These are phyloP conservation scores for Xylaria sp. DNA, from an alignment of 2,329 filamentous ascomycete species.

Conservation along the genomic window DNA sequence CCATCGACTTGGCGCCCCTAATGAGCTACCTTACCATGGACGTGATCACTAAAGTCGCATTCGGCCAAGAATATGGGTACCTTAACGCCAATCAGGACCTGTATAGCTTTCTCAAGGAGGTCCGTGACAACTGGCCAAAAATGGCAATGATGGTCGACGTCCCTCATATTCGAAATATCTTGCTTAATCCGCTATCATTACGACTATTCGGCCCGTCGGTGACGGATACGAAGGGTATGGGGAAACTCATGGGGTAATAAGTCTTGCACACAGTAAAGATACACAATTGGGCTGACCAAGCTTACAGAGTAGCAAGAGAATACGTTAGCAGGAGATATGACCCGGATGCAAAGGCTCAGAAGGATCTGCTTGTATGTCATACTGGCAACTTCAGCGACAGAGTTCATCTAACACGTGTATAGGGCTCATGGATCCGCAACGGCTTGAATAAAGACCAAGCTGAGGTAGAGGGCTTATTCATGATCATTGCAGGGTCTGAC, in stretches of 20 bases:
- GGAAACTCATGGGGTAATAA: conserved; percentile 40
- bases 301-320: conserved; percentile 7
- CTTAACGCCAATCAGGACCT: conserved; percentile 50
- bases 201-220: conserved; percentile 46
- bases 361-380: conserved; percentile 11
- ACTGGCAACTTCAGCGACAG: background rate
- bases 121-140: conserved; percentile 7
- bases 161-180: conserved; percentile 48
- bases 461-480: conserved; percentile 8
- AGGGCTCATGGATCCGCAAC: conserved; percentile 19
- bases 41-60: conserved; percentile 55
- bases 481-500: conserved; percentile 20
- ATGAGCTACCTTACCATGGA: conserved; percentile 42
- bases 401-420: background rate
- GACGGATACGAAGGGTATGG: conserved; percentile 39
- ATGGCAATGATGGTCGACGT: conserved; percentile 44
- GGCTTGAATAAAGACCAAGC: conserved; percentile 13
- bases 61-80: conserved; percentile 55
- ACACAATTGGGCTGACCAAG: background rate
- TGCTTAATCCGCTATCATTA: conserved; percentile 40
- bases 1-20: conserved; percentile 1
- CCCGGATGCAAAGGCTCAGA: conserved; percentile 14
- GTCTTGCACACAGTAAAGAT: background rate
- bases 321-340: conserved; percentile 2
- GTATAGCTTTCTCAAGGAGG: conserved; percentile 44